These are phyloP conservation scores for Trypanosomatidae sp. DNA, from an alignment of 208 protist genomes.

Conservation along the genomic window DNA sequence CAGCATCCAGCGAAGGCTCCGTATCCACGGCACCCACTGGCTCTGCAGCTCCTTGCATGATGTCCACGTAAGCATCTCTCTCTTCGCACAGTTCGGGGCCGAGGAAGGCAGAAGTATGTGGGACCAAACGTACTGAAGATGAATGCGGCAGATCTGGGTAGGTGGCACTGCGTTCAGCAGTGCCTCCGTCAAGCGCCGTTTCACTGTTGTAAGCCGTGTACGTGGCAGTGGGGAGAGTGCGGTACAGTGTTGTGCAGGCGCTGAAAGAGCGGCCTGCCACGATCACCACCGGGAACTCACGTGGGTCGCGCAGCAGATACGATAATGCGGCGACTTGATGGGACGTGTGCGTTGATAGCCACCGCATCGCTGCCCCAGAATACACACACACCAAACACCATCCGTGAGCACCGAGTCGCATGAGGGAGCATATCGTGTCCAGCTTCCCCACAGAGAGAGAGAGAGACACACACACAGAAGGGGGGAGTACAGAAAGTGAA, in stretches of 20 bases:
- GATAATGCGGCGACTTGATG: constrained; percentile 1
- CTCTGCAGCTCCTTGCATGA: not conserved
- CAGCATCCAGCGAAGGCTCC: not conserved
- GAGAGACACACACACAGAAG: not conserved
- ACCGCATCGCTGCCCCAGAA: not conserved
- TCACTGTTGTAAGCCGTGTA: constrained; percentile 2
- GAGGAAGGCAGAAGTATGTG: constrained; percentile 13
- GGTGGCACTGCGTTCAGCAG: not conserved
- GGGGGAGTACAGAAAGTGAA: not conserved
- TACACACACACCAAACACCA: not conserved
- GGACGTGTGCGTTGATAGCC: not conserved
- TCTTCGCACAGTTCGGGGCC: constrained; percentile 8
- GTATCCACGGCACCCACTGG: not conserved
- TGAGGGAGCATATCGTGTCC: not conserved
- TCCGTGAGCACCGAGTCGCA: not conserved
- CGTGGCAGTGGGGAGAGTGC: constrained; percentile 8
- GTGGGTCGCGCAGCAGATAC: constrained; percentile 4
- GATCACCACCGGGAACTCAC: constrained; percentile 17
- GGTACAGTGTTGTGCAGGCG: constrained; percentile 17
- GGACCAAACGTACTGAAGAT: constrained; percentile 27
- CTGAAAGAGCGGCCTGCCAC: constrained; percentile 19
- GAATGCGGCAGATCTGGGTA: not conserved
- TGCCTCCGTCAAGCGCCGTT: not conserved
- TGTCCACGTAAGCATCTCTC: constrained; percentile 1
- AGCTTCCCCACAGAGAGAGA: not conserved